phyloP scores from a whole-genome alignment of 495 filamentous ascomycete genomes.

The Neurospora africana region DNA sequence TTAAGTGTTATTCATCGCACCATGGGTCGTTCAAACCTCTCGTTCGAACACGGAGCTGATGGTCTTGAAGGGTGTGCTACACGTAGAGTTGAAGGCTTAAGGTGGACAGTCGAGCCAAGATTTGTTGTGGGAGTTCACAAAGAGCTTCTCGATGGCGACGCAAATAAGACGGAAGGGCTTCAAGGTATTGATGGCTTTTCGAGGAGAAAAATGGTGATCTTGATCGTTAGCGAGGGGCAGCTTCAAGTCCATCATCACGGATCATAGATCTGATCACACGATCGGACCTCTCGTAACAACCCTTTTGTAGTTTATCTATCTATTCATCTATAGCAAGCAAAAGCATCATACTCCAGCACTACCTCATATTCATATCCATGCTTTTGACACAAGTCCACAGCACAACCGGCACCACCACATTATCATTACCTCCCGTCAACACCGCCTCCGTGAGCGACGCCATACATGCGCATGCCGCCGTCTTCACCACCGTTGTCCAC shows the following conservation, averaged over 20 bases:
- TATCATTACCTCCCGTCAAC: constrained; percentile 95
- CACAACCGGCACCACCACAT: constrained; percentile 92
- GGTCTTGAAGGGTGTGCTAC: too few species aligned
- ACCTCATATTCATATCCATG: constrained; percentile 38
- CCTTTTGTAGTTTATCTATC: neutral
- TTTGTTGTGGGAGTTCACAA: neutral
- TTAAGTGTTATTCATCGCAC: too few species aligned
- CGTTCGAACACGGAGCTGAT: too few species aligned
- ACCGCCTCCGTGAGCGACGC: constrained; percentile 92
- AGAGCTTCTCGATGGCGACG: neutral
- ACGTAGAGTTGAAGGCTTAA: neutral
- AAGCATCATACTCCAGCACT: neutral
- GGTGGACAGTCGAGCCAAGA: too few species aligned
- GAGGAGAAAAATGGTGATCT: neutral
- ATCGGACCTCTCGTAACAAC: neutral
- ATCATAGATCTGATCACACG: neutral
- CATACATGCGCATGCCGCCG: constrained; percentile 58
- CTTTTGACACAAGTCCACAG: constrained; percentile 83
- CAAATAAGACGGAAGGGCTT: neutral
- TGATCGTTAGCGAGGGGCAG: neutral
- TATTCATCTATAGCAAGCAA: neutral
- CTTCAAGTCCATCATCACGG: neutral
- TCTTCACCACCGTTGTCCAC: constrained; percentile 42
- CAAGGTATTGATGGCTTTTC: neutral
- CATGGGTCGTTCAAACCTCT: too few species aligned